Evolutionary conservation across 306 rosid species (phyloP).

Genomic region (Casuarina equisetifolia): DNA sequence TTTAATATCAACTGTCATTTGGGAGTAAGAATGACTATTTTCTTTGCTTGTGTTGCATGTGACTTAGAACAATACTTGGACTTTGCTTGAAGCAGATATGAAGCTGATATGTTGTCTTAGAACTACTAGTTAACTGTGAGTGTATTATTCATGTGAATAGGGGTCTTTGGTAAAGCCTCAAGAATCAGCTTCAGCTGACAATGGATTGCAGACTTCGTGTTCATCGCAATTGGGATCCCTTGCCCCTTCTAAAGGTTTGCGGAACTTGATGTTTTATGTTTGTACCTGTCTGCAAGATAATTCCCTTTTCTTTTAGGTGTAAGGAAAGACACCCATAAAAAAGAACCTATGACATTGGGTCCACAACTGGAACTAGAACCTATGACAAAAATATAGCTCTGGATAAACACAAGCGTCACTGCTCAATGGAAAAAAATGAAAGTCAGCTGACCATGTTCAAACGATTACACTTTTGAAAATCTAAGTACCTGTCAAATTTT

Average conservation of each 20-base stretch:
- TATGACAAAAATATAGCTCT: neutral
- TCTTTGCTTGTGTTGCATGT: neutral
- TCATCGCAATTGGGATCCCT: conserved; percentile 47
- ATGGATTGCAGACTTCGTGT: conserved; percentile 57
- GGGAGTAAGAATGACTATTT: neutral
- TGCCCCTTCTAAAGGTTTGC: conserved; percentile 65
- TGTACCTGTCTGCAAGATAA: neutral
- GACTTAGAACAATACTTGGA: conserved; percentile 1
- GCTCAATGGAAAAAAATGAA: neutral
- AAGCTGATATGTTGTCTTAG: conserved; percentile 23
- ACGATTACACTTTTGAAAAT: neutral
- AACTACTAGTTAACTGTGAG: conserved; percentile 15
- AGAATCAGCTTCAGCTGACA: conserved; percentile 47
- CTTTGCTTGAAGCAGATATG: conserved; percentile 8
- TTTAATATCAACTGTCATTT: neutral
- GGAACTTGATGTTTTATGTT: neutral
- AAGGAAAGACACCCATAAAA: neutral
- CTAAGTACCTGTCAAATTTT: neutral
- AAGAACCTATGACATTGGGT: neutral
- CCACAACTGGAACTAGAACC: neutral
- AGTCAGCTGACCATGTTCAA: neutral
- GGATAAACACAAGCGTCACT: neutral
- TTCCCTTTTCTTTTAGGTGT: neutral
- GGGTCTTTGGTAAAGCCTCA: conserved; percentile 54
- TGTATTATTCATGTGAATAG: conserved; percentile 42